Percentiles rank a stretch among this genome's conserved stretches.
Conservation (phyloP, 306 rosid species). For the Quercus suber region DNA sequence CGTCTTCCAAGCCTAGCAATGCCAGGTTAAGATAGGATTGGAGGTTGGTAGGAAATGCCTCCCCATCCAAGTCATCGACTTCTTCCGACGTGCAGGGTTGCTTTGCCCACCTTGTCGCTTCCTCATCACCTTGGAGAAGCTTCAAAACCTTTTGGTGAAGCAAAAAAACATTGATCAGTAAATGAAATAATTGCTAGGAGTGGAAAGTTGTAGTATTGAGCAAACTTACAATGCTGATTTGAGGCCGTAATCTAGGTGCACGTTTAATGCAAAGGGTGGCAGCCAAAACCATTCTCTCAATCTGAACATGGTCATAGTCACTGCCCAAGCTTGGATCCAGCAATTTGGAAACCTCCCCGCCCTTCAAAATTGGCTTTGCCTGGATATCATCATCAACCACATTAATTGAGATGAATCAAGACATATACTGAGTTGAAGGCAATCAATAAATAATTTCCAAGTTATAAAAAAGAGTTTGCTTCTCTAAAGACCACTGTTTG, state of each 20-base stretch:
- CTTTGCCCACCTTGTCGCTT: conserved; percentile 70
- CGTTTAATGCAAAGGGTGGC: conserved; percentile 83
- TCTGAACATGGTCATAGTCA: conserved; percentile 46
- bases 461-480: not conserved
- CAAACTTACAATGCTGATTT: conserved; percentile 59
- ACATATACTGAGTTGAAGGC: not conserved
- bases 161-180: conserved; percentile 3
- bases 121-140: conserved; percentile 80
- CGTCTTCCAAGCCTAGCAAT: conserved; percentile 72
- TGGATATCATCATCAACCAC: conserved; percentile 33
- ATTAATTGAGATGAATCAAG: conserved; percentile 11
- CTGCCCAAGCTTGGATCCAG: conserved; percentile 69
- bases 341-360: conserved; percentile 59
- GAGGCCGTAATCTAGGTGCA: conserved; percentile 62
- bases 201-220: conserved; percentile 1
- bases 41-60: conserved; percentile 45
- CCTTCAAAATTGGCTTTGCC: conserved; percentile 78
- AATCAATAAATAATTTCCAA: not conserved
- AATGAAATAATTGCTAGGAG: not conserved
- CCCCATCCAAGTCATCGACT: conserved; percentile 55
- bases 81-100: conserved; percentile 49
- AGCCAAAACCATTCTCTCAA: conserved; percentile 76
- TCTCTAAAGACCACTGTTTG: not conserved
- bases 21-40: conserved; percentile 88
- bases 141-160: conserved; percentile 58